Percentiles rank a stretch among this genome's conserved stretches.
Evolutionary conservation across 305 asterid genomes (phyloP).

Genomic region (Fraxinus paxiana): DNA sequence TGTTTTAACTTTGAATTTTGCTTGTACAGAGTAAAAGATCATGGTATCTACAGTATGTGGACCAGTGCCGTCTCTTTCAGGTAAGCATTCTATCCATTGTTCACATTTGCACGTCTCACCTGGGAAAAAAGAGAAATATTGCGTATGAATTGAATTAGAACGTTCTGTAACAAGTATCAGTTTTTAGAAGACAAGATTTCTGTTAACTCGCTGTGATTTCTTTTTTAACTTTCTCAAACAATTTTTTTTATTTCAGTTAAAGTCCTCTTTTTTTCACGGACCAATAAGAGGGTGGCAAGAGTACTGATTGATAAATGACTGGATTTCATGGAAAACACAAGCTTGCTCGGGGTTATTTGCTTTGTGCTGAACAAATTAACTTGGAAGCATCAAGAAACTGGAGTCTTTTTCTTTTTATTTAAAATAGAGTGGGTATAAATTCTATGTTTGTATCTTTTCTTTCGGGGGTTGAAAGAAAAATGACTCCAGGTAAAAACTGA

Average conservation of each 20-base stretch:
- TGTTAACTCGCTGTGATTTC: not conserved
- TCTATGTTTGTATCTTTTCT: not conserved
- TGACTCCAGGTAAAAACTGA: not conserved
- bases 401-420: not conserved
- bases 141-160: not conserved
- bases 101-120: not conserved
- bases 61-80: slow-evolving; percentile 38
- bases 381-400: slow-evolving; percentile 2
- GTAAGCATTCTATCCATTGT: slow-evolving; percentile 16
- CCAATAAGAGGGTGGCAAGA: not conserved
- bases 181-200: not conserved
- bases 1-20: slow-evolving; percentile 9
- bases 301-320: not conserved
- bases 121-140: not conserved
- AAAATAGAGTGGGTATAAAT: not conserved
- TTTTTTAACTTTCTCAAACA: not conserved
- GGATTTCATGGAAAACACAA: not conserved
- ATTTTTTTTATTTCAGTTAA: slow-evolving; percentile 26
- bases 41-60: slow-evolving; percentile 61
- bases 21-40: slow-evolving; percentile 54
- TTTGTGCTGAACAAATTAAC: slow-evolving; percentile 9
- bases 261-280: not conserved
- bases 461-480: not conserved
- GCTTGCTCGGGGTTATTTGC: slow-evolving; percentile 7
- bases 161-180: not conserved